These are phyloP conservation scores for Kazachstania sp. DNA, from an alignment of 1,139 yeast species.

Conservation along the genomic window DNA sequence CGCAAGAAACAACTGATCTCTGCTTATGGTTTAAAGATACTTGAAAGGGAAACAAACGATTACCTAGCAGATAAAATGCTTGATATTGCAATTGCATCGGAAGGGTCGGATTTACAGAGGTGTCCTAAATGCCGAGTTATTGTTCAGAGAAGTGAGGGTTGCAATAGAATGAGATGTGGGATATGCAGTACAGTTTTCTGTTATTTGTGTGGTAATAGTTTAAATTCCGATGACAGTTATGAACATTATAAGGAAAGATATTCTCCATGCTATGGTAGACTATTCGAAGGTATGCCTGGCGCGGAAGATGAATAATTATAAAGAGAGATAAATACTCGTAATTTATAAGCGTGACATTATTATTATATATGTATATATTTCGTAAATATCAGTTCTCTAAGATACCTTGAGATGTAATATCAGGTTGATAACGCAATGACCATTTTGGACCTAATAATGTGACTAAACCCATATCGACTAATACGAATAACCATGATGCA, in stretches of 20 bases:
- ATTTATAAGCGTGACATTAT: background rate
- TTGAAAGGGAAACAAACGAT: constrained; percentile 39
- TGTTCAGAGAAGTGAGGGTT: constrained; percentile 56
- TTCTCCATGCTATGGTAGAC: constrained; percentile 42
- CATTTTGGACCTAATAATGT: constrained; percentile 29
- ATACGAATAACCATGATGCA: constrained; percentile 32
- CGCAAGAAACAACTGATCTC: constrained; percentile 37
- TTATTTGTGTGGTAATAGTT: constrained; percentile 44
- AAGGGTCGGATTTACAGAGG: constrained; percentile 36
- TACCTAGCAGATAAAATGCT: constrained; percentile 44
- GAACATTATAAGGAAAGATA: constrained; percentile 41
- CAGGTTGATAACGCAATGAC: constrained; percentile 30
- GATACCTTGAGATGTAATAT: constrained; percentile 21
- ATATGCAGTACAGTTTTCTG: constrained; percentile 48
- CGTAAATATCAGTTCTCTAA: constrained; percentile 10
- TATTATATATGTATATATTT: background rate
- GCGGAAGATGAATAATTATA: constrained; percentile 4
- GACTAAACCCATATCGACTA: constrained; percentile 29
- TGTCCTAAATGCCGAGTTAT: constrained; percentile 52
- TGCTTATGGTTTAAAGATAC: constrained; percentile 42
- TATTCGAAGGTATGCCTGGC: constrained; percentile 48
- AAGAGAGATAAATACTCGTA: background rate
- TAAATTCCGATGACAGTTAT: constrained; percentile 41
- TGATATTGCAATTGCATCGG: constrained; percentile 37
- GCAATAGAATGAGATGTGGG: constrained; percentile 58